These are phyloP conservation scores for Gossypium gossypioides DNA, from an alignment of 441 rosid species.

Conservation along the genomic window DNA sequence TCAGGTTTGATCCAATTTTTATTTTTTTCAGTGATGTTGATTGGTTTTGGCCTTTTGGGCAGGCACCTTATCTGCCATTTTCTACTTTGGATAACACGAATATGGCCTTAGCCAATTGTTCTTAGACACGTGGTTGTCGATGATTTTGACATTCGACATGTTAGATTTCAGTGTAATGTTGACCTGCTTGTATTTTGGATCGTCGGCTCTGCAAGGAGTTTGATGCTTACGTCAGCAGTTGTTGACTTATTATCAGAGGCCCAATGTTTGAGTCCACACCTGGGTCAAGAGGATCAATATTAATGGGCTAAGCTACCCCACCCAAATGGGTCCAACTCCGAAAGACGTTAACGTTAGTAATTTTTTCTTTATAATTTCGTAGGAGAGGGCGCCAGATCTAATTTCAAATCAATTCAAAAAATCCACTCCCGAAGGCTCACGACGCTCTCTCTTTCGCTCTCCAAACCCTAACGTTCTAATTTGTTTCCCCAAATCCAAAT, in stretches of 20 bases:
- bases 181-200: conserved; percentile 13
- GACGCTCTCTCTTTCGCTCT: background rate
- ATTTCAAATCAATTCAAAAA: conserved; percentile 48
- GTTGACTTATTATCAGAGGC: conserved; percentile 28
- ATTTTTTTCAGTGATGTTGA: conserved; percentile 31
- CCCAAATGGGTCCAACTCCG: conserved; percentile 7
- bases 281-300: background rate
- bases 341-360: conserved; percentile 9
- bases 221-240: background rate
- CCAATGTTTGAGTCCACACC: conserved; percentile 28
- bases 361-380: background rate
- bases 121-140: conserved; percentile 5
- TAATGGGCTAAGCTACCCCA: background rate
- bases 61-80: conserved; percentile 49
- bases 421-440: conserved; percentile 17
- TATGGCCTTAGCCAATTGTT: conserved; percentile 25
- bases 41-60: conserved; percentile 18
- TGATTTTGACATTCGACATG: conserved; percentile 24
- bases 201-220: conserved; percentile 18
- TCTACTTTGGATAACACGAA: conserved; percentile 39
- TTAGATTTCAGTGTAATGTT: conserved; percentile 24
- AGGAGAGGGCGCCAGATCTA: conserved; percentile 13
- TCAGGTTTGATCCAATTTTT: background rate
- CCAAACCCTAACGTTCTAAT: conserved; percentile 17
- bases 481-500: background rate